Conservation (phyloP, 1,284 basidiomycete species). For the Pascua guehoae region DNA sequence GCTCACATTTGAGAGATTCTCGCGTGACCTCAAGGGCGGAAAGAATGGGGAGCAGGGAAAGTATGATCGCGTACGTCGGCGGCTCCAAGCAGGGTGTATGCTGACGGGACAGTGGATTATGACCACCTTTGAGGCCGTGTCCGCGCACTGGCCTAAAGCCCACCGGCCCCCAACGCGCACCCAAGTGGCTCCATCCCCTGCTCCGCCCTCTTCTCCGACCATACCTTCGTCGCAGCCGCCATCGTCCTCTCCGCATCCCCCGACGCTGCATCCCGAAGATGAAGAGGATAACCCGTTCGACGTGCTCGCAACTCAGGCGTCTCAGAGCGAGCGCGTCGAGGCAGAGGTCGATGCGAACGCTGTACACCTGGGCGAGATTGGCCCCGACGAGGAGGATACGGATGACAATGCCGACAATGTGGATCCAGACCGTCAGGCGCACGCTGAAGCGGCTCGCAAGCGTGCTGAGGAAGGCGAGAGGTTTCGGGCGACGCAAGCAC, state of each 20-base stretch:
- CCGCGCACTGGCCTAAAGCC: slow-evolving; percentile 44
- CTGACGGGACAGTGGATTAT: slow-evolving; percentile 59
- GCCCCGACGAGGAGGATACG: slow-evolving; percentile 31
- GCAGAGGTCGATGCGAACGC: slow-evolving; percentile 40
- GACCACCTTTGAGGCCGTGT: slow-evolving; percentile 80
- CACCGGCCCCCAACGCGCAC: slow-evolving; percentile 24
- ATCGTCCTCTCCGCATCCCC: slow-evolving; percentile 28
- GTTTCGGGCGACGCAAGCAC: slow-evolving; percentile 38
- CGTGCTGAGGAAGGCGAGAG: slow-evolving; percentile 31
- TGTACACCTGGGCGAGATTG: slow-evolving; percentile 30
- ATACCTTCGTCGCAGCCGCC: background rate
- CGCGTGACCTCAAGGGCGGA: slow-evolving; percentile 23
- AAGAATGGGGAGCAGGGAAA: slow-evolving; percentile 37
- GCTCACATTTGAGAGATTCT: slow-evolving; percentile 38
- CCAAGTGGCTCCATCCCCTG: slow-evolving; percentile 14
- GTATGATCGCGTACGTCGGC: slow-evolving; percentile 50
- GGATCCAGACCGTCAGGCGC: slow-evolving; percentile 25
- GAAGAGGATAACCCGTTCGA: slow-evolving; percentile 43
- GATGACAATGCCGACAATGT: slow-evolving; percentile 21
- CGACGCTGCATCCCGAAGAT: slow-evolving; percentile 23
- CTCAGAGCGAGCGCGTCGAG: slow-evolving; percentile 32
- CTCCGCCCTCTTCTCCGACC: slow-evolving; percentile 1
- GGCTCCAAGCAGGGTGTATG: background rate
- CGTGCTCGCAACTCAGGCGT: slow-evolving; percentile 33
- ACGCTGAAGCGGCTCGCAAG: slow-evolving; percentile 28